Percentiles rank a stretch among this genome's conserved stretches.
phyloP scores from a whole-genome alignment of 495 filamentous ascomycete species.

The Monascus purpureus region DNA sequence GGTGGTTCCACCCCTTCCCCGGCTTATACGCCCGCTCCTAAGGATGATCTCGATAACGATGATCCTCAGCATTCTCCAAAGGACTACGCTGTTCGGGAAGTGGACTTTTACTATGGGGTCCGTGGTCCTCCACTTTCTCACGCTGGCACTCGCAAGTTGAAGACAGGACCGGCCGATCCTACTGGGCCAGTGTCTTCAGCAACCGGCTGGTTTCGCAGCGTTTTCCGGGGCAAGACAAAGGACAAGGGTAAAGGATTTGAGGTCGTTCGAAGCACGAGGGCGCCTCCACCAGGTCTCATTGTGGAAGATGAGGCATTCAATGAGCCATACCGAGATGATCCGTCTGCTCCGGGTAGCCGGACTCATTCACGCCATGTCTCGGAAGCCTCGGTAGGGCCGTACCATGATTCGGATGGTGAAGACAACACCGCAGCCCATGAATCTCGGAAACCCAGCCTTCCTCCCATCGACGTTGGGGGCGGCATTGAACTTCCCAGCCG shows the following conservation, averaged over 20 bases:
- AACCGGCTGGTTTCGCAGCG: constrained; percentile 69
- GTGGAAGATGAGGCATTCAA: constrained; percentile 28
- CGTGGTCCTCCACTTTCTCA: constrained; percentile 79
- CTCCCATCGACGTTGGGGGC: constrained; percentile 39
- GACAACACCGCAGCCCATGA: constrained; percentile 1
- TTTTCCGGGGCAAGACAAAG: constrained; percentile 72
- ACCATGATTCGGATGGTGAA: constrained; percentile 34
- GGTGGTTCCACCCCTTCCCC: constrained; percentile 38
- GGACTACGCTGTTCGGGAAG: constrained; percentile 85
- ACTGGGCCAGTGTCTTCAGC: constrained; percentile 80
- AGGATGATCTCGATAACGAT: constrained; percentile 42
- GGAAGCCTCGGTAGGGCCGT: constrained; percentile 19
- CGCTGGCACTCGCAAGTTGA: constrained; percentile 64
- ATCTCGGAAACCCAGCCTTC: constrained; percentile 15
- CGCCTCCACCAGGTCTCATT: constrained; percentile 34
- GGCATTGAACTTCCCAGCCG: constrained; percentile 40
- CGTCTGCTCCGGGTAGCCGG: constrained; percentile 21
- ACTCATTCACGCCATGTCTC: constrained; percentile 17
- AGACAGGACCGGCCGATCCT: constrained; percentile 90
- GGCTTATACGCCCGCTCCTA: constrained; percentile 33
- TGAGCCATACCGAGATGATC: constrained; percentile 46
- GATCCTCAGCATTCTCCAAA: constrained; percentile 40
- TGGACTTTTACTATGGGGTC: constrained; percentile 90
- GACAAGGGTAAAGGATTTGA: constrained; percentile 91
- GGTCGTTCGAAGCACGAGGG: constrained; percentile 74